Base-by-base conservation (phyloP, 2,329 filamentous ascomycete genomes). In the Rutstroemia sp. region DNA sequence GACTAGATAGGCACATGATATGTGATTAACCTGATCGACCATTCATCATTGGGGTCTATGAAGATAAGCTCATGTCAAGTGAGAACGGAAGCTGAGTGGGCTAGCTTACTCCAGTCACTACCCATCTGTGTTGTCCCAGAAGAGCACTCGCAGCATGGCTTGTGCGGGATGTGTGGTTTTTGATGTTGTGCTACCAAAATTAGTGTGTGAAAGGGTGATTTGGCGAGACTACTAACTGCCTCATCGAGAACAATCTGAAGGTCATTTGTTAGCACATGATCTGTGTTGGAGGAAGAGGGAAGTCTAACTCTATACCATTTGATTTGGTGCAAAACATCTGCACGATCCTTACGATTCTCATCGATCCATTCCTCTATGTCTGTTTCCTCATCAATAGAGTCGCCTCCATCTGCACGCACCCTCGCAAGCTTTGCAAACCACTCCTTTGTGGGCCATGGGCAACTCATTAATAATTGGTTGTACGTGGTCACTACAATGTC, bases 21-120 rank as follows among this genome's bases (percentile, higher is more conserved):
- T 8, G 4, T n/a, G 12, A 37, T 4, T 8, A 14, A 52, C 39
- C 50, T 45, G 8, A 19, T 34, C 39, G 50, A 14, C 18, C 9
- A 18, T 52, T 52, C 50, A 52, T 52, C 39, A 52, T 52, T 14
- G 50, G 39, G 14, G 50, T 52, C 50, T 52, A 25, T 45, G 3
- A 30, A 45, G 7, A 18, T 52, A 21, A 52, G 50, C 30, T 52
- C 21, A 4, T 27, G 42, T 34, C 14, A 30, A 30, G 5, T 34
- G 9, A 27, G n/a, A 14, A 30, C 16, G 5, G 39, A 30, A 27
- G 21, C 21, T 19, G 19, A 45, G 21, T 23, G 12, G 7, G 18
- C 12, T 30, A 14, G 18, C 50, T 52, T 52, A 52, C 50, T 9
- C 39, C 39, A 1, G 39, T 52, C 50, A 52, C 14, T 16, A 23